Evolutionary conservation across 208 protist species (phyloP), one percentile per base, ranked within the genome.

Genomic region (Kentomonas sorsogonicus): DNA sequence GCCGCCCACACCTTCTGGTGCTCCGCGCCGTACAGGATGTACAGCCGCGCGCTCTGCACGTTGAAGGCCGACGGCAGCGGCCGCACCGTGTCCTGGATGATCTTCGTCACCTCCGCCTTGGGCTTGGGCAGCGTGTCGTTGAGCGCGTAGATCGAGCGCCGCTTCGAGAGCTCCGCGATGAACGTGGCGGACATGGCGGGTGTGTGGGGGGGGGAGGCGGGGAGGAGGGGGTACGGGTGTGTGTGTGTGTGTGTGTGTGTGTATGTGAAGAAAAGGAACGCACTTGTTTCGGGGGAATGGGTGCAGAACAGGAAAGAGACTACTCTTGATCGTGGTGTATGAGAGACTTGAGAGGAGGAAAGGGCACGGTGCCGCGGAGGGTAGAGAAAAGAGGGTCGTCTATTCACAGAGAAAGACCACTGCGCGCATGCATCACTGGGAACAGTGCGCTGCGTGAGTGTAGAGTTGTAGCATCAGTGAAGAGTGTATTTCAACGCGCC

Each of bases 41-140:
- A 22, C 20, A 60, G 51, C 18, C 70, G 70, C 57, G 72, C 72
- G 29, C 66, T 75, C 66, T 86, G 73, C 39, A 69, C 63, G 53
- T 86, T 82, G 61, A 86, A 86, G 38, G 72, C 51, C 9, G 65
- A 83, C 18, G 79, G 79, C 40, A 58, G 63, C 30, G 69, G 45
- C 18, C 71, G 74, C 23, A 77, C 57, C 5, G 61, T 54, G 10
- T 63, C 48, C 66, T 77, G 15, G 63, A 72, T 59, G 13, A 66
- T 29, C 39, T 20, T 23, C n/a, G 46, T 51, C 20, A 77, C 50
- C 33, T 77, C 23, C 23, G 29, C 53, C 34, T 64, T 20, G 6
- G 63, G 16, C 1, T 56, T 3, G 15, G 69, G 61, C 4, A 57
- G 54, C 20, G 26, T 61, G 9, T 63, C 44, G 41, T 22, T 34